Conservation (phyloP, 2,329 filamentous ascomycete species). For the Fusarium sarcochroum region DNA sequence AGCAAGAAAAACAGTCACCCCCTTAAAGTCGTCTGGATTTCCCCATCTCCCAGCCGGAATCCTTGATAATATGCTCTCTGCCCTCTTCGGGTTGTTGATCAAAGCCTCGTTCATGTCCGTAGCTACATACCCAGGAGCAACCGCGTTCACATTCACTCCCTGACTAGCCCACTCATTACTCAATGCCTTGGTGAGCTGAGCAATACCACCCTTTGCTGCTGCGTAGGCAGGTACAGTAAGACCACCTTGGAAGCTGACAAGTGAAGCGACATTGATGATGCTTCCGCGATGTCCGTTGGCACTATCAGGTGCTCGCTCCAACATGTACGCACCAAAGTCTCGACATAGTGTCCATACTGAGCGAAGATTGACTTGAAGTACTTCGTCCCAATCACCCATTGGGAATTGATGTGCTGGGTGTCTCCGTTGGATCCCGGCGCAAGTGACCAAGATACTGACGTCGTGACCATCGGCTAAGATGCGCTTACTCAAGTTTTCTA, state of each 20-base stretch:
- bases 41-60: slow-evolving; percentile 92
- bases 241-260: slow-evolving; percentile 88
- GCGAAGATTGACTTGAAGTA: slow-evolving; percentile 86
- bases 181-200: slow-evolving; percentile 87
- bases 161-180: slow-evolving; percentile 88
- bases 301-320: slow-evolving; percentile 64
- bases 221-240: slow-evolving; percentile 91
- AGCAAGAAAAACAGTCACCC: slow-evolving; percentile 81
- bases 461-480: slow-evolving; percentile 72
- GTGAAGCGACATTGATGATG: slow-evolving; percentile 87
- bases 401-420: slow-evolving; percentile 84
- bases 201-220: slow-evolving; percentile 86
- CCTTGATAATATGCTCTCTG: slow-evolving; percentile 80
- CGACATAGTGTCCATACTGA: slow-evolving; percentile 84
- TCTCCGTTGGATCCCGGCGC: slow-evolving; percentile 86
- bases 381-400: slow-evolving; percentile 80
- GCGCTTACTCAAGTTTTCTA: slow-evolving; percentile 69
- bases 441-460: slow-evolving; percentile 85
- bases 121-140: slow-evolving; percentile 89
- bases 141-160: slow-evolving; percentile 87
- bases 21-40: slow-evolving; percentile 87
- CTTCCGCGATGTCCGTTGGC: slow-evolving; percentile 71
- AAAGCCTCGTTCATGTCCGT: slow-evolving; percentile 93
- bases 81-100: slow-evolving; percentile 77
- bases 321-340: slow-evolving; percentile 84